Evolutionary conservation across 2,329 filamentous ascomycete genomes (phyloP).

Genomic region (Talaromyces pinophilus): DNA sequence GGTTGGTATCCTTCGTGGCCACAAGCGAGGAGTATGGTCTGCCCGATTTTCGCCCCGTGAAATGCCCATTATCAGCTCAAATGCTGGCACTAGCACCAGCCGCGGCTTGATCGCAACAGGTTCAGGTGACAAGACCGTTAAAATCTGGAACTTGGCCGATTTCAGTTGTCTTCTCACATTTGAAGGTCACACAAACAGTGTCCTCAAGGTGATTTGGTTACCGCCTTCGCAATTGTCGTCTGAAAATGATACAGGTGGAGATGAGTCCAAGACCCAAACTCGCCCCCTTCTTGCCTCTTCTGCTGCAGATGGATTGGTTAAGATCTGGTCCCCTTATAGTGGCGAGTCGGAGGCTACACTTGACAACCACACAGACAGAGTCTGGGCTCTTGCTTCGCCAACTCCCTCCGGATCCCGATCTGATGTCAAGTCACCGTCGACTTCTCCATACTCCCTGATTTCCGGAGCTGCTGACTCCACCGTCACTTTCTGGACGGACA

Average conservation of each 20-base stretch:
- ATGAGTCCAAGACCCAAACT: constrained; percentile 34
- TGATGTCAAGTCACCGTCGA: constrained; percentile 38
- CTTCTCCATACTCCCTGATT: constrained; percentile 65
- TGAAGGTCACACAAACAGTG: constrained; percentile 93
- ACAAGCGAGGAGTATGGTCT: constrained; percentile 94
- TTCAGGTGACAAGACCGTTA: constrained; percentile 93
- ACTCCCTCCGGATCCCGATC: constrained; percentile 40
- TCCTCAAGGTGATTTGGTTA: constrained; percentile 91
- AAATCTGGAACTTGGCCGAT: constrained; percentile 89
- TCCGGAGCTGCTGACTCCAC: constrained; percentile 92
- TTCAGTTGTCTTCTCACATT: constrained; percentile 93
- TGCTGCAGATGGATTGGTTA: constrained; percentile 91
- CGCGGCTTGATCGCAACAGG: constrained; percentile 86
- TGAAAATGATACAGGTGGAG: constrained; percentile 37
- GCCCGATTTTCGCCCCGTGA: constrained; percentile 83
- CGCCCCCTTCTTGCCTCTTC: constrained; percentile 68
- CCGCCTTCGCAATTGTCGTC: constrained; percentile 49
- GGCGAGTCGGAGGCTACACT: constrained; percentile 86
- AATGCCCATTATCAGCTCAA: constrained; percentile 73
- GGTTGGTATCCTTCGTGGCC: constrained; percentile 85
- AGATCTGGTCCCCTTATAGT: constrained; percentile 87
- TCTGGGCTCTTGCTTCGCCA: constrained; percentile 82
- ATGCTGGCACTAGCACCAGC: constrained; percentile 67
- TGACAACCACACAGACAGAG: constrained; percentile 94
- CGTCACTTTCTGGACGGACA: constrained; percentile 94